phyloP scores from a whole-genome alignment of 2,329 filamentous ascomycete species.

The Aspergillus luchuensis region DNA sequence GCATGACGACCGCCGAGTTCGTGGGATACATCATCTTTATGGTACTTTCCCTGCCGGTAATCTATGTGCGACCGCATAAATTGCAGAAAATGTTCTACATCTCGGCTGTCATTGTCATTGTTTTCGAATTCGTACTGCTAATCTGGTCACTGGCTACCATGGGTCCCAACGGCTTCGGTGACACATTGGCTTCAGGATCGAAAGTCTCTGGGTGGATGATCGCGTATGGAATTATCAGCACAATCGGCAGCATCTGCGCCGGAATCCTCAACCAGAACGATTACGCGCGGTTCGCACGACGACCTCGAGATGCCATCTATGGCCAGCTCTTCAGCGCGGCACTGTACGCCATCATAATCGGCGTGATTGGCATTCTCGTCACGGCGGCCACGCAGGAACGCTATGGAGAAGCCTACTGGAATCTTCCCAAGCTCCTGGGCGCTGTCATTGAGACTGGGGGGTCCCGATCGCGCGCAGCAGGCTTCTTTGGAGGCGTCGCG shows the following conservation, averaged over 20 bases:
- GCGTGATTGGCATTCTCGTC: conserved; percentile 32
- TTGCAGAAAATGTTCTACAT: conserved; percentile 48
- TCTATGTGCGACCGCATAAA: conserved; percentile 50
- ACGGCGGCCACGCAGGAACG: conserved; percentile 32
- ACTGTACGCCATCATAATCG: conserved; percentile 24
- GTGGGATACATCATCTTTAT: conserved; percentile 50
- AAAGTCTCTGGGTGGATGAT: conserved; percentile 26
- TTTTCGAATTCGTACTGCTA: conserved; percentile 47
- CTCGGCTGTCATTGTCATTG: conserved; percentile 43
- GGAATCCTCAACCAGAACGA: conserved; percentile 38
- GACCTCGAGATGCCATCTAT: conserved; percentile 25
- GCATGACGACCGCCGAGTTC: conserved; percentile 51
- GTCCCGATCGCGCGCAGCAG: conserved; percentile 26
- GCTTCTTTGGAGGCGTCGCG: conserved; percentile 27
- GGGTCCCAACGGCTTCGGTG: conserved; percentile 35
- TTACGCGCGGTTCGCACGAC: conserved; percentile 32
- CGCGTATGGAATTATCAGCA: conserved; percentile 32
- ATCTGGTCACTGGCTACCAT: conserved; percentile 51
- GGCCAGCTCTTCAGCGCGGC: conserved; percentile 29
- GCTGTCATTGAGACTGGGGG: conserved; percentile 26
- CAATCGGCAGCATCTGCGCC: conserved; percentile 34
- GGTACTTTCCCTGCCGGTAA: conserved; percentile 47
- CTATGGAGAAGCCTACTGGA: conserved; percentile 31
- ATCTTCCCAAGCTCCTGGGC: conserved; percentile 26
- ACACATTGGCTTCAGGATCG: neutral